Evolutionary conservation across 257 asterid species (phyloP).

Genomic region (Datura wrightii): DNA sequence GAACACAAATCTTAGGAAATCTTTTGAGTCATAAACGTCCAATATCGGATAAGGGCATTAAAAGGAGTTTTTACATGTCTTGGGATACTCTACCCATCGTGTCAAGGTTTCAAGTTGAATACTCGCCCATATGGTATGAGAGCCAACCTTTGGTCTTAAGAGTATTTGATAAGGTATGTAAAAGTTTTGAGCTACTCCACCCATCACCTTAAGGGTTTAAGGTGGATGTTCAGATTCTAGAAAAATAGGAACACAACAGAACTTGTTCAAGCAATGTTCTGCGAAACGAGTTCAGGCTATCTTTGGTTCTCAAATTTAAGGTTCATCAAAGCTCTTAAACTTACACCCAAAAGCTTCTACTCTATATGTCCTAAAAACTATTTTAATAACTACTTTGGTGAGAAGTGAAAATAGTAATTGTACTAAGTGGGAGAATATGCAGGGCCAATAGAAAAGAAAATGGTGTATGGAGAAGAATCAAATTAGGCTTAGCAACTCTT

Average conservation of each 20-base stretch:
- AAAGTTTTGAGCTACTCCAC: neutral
- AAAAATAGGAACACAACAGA: neutral
- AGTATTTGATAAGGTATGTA: neutral
- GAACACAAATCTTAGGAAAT: neutral
- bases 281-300: neutral
- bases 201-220: neutral
- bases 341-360: neutral
- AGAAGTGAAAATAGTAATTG: neutral
- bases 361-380: constrained; percentile 17
- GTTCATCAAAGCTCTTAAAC: neutral
- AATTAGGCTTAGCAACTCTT: neutral
- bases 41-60: neutral
- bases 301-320: neutral
- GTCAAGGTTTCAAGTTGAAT: neutral
- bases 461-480: constrained; percentile 19
- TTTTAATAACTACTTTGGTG: constrained; percentile 1
- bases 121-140: neutral
- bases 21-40: neutral
- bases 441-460: neutral
- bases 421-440: constrained; percentile 16
- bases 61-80: neutral
- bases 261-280: constrained; percentile 23
- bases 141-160: neutral
- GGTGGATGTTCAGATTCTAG: neutral
- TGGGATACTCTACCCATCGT: neutral